Evolutionary conservation across 2,329 filamentous ascomycete species (phyloP).

Genomic region (Scleromitrula shiraiana): DNA sequence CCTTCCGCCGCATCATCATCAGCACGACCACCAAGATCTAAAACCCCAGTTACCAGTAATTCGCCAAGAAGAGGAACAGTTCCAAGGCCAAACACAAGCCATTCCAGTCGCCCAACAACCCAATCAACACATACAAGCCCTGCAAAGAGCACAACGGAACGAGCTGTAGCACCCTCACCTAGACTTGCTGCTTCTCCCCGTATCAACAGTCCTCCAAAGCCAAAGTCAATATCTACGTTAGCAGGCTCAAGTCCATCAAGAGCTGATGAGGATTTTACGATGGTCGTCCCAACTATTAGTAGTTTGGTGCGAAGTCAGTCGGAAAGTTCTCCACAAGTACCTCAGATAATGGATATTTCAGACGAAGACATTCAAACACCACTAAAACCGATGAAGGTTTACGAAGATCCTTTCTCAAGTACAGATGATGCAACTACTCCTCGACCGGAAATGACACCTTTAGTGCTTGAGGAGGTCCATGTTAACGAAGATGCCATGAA

Average conservation of each 20-base stretch:
- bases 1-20: constrained; percentile 30
- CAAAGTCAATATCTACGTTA: constrained; percentile 13
- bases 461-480: constrained; percentile 52
- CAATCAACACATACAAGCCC: constrained; percentile 36
- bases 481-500: constrained; percentile 44
- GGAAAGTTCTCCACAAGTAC: constrained; percentile 25
- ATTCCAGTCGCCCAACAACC: constrained; percentile 27
- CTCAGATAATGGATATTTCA: constrained; percentile 35
- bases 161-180: constrained; percentile 13
- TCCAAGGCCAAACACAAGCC: constrained; percentile 29
- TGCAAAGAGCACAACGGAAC: constrained; percentile 29
- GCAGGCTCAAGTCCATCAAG: constrained; percentile 35
- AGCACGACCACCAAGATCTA: constrained; percentile 35
- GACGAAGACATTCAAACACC: constrained; percentile 26
- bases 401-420: constrained; percentile 50
- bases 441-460: constrained; percentile 36
- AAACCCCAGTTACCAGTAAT: constrained; percentile 40
- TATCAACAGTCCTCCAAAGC: constrained; percentile 16
- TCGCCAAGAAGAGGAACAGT: constrained; percentile 26
- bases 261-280: constrained; percentile 45
- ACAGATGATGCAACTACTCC: constrained; percentile 41
- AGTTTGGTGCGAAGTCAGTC: constrained; percentile 28
- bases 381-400: constrained; percentile 39
- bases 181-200: constrained; percentile 15
- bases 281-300: constrained; percentile 42